A percentile compares a stretch with the other conserved stretches of the same genome.
Conservation (phyloP, 169 alveolate species). For the Plasmodium reichenowi region DNA sequence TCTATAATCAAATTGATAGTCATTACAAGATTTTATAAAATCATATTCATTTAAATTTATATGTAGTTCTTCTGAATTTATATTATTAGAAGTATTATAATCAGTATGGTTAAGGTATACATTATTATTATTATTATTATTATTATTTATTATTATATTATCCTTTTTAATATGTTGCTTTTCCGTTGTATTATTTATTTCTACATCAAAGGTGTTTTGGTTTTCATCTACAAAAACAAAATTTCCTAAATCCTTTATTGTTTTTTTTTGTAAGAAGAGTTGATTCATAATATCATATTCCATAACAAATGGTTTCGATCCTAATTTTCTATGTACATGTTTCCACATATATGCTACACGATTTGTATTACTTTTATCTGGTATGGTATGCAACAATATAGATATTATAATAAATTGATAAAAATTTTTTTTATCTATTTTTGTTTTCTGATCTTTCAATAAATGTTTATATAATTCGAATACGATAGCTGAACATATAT, state of each 20-base stretch:
- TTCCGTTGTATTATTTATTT: neutral
- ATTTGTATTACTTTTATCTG: neutral
- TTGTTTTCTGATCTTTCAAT: neutral
- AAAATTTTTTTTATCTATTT: slow-evolving; percentile 1
- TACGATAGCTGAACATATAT: neutral
- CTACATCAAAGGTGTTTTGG: neutral
- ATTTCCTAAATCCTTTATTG: neutral
- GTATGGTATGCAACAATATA: neutral
- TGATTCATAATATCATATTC: slow-evolving; percentile 24
- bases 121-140: no score
- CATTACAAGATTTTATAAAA: neutral
- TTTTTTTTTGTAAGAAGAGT: neutral
- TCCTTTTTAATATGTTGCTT: neutral
- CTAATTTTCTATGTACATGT: neutral
- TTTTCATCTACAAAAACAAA: slow-evolving; percentile 1
- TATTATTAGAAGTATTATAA: neutral
- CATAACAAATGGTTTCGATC: neutral
- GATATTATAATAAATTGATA: slow-evolving; percentile 10
- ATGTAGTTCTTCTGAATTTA: neutral
- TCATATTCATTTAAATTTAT: neutral
- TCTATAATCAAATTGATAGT: neutral
- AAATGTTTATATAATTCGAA: slow-evolving; percentile 8
- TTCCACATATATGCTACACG: neutral
- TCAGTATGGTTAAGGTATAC: neutral
- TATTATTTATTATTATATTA: neutral